A percentile compares a stretch with the other conserved stretches of the same genome.
Evolutionary conservation across 495 filamentous ascomycete genomes (phyloP).

Genomic region (Evansstolkia leycettana): DNA sequence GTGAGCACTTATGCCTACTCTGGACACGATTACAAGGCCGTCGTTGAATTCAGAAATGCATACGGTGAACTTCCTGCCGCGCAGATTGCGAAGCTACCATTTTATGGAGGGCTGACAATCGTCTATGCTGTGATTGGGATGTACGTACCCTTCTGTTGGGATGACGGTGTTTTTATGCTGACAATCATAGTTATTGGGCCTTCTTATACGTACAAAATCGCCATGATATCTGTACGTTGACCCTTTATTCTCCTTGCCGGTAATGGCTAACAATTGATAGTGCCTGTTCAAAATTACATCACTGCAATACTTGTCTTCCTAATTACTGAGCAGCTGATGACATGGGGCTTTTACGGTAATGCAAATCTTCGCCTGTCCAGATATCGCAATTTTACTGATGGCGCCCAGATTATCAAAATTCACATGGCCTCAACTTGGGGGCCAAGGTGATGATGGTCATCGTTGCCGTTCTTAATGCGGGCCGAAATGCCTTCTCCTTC

Average conservation of each 20-base stretch:
- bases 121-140: conserved; percentile 78
- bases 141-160: conserved; percentile 44
- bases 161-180: conserved; percentile 36
- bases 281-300: conserved; percentile 99
- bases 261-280: conserved; percentile 32
- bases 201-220: conserved; percentile 95
- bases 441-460: conserved; percentile 79
- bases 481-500: conserved; percentile 94
- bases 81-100: conserved; percentile 93
- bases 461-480: conserved; percentile 84
- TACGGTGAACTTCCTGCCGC: conserved; percentile 92
- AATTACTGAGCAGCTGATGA: conserved; percentile 91
- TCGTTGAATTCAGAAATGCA: conserved; percentile 86
- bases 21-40: conserved; percentile 53
- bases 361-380: not conserved
- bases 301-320: conserved; percentile 94
- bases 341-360: conserved; percentile 84
- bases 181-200: conserved; percentile 63
- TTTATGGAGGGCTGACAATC: conserved; percentile 92
- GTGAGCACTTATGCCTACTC: conserved; percentile 63
- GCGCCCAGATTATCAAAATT: conserved; percentile 70
- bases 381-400: not conserved
- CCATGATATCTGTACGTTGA: conserved; percentile 65
- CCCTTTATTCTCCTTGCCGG: not conserved
- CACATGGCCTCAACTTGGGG: conserved; percentile 65